phyloP scores from a whole-genome alignment of 2,329 filamentous ascomycete genomes.

The Colletotrichum coccodes region DNA sequence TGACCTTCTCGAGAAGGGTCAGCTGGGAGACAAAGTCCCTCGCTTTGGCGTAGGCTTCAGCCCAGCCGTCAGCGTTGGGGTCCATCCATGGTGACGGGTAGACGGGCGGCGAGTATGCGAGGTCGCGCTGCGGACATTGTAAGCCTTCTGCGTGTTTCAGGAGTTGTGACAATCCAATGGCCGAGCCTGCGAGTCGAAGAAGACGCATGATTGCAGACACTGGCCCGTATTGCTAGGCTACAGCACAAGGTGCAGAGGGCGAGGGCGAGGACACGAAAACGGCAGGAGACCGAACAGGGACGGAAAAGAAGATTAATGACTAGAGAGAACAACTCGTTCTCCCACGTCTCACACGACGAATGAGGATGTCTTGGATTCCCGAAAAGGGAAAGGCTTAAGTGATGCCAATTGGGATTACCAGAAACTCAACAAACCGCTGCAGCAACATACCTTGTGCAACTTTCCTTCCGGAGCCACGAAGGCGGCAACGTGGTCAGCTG shows the following conservation, averaged over 20 bases:
- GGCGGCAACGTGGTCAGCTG: conserved; percentile 18
- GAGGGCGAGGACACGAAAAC: background rate
- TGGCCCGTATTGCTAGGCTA: background rate
- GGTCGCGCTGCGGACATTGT: conserved; percentile 28
- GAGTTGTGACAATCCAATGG: background rate
- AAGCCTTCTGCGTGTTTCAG: background rate
- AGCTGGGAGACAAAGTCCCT: conserved; percentile 83
- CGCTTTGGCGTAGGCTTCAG: conserved; percentile 79
- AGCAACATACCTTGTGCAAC: conserved; percentile 27
- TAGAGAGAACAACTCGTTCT: background rate
- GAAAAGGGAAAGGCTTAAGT: background rate
- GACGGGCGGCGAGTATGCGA: conserved; percentile 64
- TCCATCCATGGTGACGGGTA: conserved; percentile 93
- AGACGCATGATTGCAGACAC: background rate
- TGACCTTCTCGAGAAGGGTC: conserved; percentile 90
- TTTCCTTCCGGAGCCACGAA: background rate
- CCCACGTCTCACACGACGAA: background rate
- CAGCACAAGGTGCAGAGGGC: too few relatives aligned
- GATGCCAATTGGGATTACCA: background rate
- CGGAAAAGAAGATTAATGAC: background rate
- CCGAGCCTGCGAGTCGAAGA: background rate
- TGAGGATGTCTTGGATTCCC: background rate
- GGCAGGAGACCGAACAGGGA: background rate
- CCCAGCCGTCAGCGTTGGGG: conserved; percentile 77
- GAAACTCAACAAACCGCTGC: background rate